Base-by-base conservation (phyloP, 2,329 filamentous ascomycete genomes). In the Chaetomium globosum region DNA sequence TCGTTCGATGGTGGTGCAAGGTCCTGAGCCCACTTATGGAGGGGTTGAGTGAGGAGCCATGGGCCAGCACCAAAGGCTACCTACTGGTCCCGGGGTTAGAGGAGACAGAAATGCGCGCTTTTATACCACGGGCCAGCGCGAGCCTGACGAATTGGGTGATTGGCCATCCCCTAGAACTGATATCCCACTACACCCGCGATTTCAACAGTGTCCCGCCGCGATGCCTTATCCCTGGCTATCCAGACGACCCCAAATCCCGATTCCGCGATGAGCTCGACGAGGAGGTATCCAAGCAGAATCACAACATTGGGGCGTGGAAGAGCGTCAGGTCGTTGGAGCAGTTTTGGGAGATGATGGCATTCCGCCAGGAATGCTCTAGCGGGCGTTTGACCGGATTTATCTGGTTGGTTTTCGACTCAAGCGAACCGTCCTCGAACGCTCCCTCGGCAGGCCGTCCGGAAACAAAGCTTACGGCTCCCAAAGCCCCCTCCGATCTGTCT, bases 301-400 rank as follows among this genome's bases (percentile, higher is more conserved):
- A 85, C 69, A 82, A 80, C 30, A 79, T 80, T 3, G 90, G 90
- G 0, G 83, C 86, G 64, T 99, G 95, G 95, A 90, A 88, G 74
- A 93, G 90, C 66, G 88, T 97, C 28, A 89, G 85, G 74, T 90
- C 87, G 0, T 80, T 99, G 49, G 91, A 93, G n/a, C 88, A 93
- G 71, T 99, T 99, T 74, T 99, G 95, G 95, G 95, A 99, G 68
- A 90, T 96, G 84, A 98, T 99, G 94, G 89, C 93, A 0, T 98
- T 91, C 74, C 84, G 95, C 64, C 95, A 98, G 75, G 95, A 99
- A 74, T 99, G 95, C 74, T 97, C 93, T 0, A 92, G 93, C 39
- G 96, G 95, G 0, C 85, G 93, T 21, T 83, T 97, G 73, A 96
- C 97, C 0, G 96, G 96, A 0, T 99, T 99, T 71, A 83, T 98